Percentiles rank a stretch among this genome's conserved stretches.
Conservation (phyloP, 768 basidiomycete species). For the Tulasnella sp. region DNA sequence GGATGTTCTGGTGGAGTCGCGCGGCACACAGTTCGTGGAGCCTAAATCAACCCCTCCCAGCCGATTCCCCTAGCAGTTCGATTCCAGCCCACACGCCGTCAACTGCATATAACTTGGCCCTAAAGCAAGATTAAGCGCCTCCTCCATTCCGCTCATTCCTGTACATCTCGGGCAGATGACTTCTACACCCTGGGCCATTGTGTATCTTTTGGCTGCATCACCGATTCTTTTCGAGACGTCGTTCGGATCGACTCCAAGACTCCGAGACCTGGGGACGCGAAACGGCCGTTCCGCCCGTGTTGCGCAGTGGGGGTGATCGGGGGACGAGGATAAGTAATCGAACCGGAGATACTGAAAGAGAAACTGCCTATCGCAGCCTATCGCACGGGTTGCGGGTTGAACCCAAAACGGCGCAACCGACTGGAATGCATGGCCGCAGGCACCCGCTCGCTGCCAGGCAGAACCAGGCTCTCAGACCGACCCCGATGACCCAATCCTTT, state of each 20-base stretch:
- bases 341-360: no score
- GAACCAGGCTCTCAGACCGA: no score
- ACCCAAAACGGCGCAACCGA: no score
- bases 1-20: not conserved
- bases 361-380: no score
- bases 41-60: not conserved
- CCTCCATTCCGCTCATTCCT: conserved; percentile 26
- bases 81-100: conserved; percentile 25
- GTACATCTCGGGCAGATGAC: conserved; percentile 25
- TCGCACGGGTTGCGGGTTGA: no score
- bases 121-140: conserved; percentile 18
- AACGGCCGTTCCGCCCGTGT: no score
- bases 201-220: conserved; percentile 22
- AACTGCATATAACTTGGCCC: conserved; percentile 20
- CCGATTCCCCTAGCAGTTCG: conserved; percentile 15
- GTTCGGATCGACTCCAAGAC: conserved; percentile 19
- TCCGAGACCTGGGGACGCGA: no score
- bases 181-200: conserved; percentile 15
- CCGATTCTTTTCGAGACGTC: conserved; percentile 24
- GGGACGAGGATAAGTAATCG: no score
- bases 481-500: no score
- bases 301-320: no score
- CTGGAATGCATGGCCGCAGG: no score
- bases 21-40: not conserved
- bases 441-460: no score